Evolutionary conservation across 495 filamentous ascomycete species (phyloP), one percentile per base, ranked within the genome.

Genomic region (Opeltia flavorubescens): DNA sequence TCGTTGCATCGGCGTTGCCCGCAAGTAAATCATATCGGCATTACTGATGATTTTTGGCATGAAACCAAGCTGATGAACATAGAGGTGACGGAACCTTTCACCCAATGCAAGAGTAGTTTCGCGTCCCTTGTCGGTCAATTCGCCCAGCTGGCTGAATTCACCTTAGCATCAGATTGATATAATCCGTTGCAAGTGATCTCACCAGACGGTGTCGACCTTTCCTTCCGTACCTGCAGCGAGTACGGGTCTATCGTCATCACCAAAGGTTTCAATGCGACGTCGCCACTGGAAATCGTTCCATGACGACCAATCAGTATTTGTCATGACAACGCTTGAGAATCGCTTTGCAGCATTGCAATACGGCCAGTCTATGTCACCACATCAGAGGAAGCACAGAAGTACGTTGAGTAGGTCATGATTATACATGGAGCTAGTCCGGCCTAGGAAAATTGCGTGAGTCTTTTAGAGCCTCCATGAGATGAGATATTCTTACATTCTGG

Each of bases 51-150:
- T 68, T 20, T 69, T 60, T 0, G 88, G 89, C 62, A 98, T 78
- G 64, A 93, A 98, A 2, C 72, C 65, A 1, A 98, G 74, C 51
- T 89, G 87, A 50, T 94, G 78, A 44, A 95, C 80, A 60, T 96
- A 98, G 12, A 96, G 80, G 49, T 75, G 66, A 35, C 91, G 76
- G 23, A 94, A 66, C 20, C 91, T 78, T 41, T 76, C 62, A 12
- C 91, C 91, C 0, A 98, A 74, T 9, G 77, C 74, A 50, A 81
- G 81, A 1, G 91, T 95, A 1, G 85, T 93, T 57, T 84, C 71
- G 1, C 91, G 76, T 27, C 91, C 91, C 48, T 68, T 74, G 61
- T 96, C 87, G 21, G 91, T 95, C 42, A 98, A 69, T 66, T 89
- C 82, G 36, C 91, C 91, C 50, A 85, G 75, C 53, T 87, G 77